Evolutionary conservation across 305 asterid genomes (phyloP).

Genomic region (Fraxinus greggii): DNA sequence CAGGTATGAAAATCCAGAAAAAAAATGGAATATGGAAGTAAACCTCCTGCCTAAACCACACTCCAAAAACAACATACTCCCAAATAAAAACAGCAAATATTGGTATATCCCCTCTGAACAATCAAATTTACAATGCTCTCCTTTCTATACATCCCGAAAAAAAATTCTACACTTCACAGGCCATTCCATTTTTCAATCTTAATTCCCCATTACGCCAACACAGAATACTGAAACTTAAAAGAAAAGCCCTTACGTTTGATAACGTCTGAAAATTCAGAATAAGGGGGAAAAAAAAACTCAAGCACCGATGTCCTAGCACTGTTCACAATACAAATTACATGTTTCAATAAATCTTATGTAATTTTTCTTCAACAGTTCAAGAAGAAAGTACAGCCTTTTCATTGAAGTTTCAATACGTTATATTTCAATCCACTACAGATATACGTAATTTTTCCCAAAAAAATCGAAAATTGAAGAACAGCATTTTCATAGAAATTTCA

Average conservation of each 20-base stretch:
- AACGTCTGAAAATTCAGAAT: background rate
- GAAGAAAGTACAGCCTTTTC: background rate
- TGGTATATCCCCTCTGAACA: background rate
- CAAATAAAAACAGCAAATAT: background rate
- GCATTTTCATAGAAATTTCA: background rate
- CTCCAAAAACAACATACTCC: background rate
- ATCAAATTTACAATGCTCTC: background rate
- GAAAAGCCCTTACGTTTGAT: background rate
- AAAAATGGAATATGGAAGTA: background rate
- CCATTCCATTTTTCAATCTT: background rate
- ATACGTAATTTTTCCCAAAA: background rate
- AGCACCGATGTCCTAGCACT: background rate
- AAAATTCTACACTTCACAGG: background rate
- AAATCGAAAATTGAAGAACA: background rate
- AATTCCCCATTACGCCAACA: background rate
- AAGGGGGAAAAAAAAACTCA: background rate
- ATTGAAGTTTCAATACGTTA: background rate
- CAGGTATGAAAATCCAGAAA: conserved; percentile 17
- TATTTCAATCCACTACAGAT: background rate
- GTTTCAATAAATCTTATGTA: background rate
- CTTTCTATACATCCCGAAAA: background rate
- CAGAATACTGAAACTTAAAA: background rate
- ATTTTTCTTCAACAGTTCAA: background rate
- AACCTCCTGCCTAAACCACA: background rate
- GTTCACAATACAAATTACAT: background rate